phyloP scores from a whole-genome alignment of 768 basidiomycete species.

The Tylopilus cervinicoccineus region DNA sequence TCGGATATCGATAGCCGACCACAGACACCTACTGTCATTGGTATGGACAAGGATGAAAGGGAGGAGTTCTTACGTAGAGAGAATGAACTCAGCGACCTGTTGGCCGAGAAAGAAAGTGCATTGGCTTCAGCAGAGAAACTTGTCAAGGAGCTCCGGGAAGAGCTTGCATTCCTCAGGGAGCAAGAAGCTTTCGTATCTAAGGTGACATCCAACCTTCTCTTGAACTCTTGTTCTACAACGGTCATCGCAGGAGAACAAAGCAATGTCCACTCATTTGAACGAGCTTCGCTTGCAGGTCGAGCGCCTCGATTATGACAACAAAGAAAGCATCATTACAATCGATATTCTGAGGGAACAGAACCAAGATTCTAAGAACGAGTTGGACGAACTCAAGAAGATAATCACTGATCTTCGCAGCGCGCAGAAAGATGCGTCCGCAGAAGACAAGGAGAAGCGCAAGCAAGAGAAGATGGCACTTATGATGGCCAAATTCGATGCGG shows the following conservation, averaged over 20 bases:
- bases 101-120: constrained; percentile 88
- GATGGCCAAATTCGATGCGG: constrained; percentile 99
- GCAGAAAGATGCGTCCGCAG: constrained; percentile 81
- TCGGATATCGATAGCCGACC: constrained; percentile 79
- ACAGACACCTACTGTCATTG: constrained; percentile 85
- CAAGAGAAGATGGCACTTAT: constrained; percentile 99
- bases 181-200: constrained; percentile 78
- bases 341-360: constrained; percentile 97
- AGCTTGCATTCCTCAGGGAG: constrained; percentile 86
- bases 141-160: constrained; percentile 84
- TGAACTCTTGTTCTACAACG: constrained; percentile 3
- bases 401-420: constrained; percentile 73
- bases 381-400: constrained; percentile 85
- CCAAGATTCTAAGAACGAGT: constrained; percentile 75
- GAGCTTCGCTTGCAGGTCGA: constrained; percentile 91
- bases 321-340: constrained; percentile 87
- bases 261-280: constrained; percentile 89
- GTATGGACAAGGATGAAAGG: constrained; percentile 92
- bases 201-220: constrained; percentile 37
- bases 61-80: constrained; percentile 96
- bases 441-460: constrained; percentile 98
- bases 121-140: constrained; percentile 79
- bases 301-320: constrained; percentile 91
- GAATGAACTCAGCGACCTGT: constrained; percentile 91
- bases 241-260: constrained; percentile 79